These are phyloP conservation scores for Reutealis trisperma DNA, from an alignment of 345 rosid species.

Conservation along the genomic window DNA sequence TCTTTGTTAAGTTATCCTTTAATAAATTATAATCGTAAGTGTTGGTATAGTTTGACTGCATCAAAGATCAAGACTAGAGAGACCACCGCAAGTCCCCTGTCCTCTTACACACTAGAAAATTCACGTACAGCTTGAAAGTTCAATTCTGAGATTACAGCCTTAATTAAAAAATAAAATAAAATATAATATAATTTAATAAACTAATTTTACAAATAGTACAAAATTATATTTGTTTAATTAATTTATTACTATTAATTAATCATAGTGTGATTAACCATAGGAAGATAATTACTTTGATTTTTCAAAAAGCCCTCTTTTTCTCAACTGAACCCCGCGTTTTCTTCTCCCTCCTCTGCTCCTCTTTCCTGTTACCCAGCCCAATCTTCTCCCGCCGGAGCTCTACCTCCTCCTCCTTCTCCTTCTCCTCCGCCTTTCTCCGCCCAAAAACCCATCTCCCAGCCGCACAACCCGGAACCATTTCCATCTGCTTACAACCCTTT, in stretches of 20 bases:
- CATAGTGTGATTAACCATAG: background rate
- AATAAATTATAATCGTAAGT: no score
- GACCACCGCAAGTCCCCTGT: no score
- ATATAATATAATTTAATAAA: background rate
- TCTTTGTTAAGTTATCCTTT: no score
- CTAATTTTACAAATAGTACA: no score
- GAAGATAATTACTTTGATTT: background rate
- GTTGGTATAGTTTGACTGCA: no score
- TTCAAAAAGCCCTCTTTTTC: constrained; percentile 45
- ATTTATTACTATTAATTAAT: background rate
- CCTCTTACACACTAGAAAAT: no score
- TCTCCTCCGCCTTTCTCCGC: background rate
- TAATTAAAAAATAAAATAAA: background rate
- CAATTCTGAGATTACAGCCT: background rate
- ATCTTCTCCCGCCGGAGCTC: background rate
- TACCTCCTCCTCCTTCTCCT: constrained; percentile 10
- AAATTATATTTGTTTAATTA: no score
- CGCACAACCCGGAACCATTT: background rate
- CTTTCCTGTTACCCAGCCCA: background rate
- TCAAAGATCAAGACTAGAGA: no score
- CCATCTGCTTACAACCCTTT: background rate
- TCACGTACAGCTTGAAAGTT: no score
- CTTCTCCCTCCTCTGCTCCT: constrained; percentile 19
- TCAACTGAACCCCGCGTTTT: constrained; percentile 68
- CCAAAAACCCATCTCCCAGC: background rate